A percentile compares a stretch with the other conserved stretches of the same genome.
Conservation (phyloP, 257 asterid genomes). For the Primulina eburnea region DNA sequence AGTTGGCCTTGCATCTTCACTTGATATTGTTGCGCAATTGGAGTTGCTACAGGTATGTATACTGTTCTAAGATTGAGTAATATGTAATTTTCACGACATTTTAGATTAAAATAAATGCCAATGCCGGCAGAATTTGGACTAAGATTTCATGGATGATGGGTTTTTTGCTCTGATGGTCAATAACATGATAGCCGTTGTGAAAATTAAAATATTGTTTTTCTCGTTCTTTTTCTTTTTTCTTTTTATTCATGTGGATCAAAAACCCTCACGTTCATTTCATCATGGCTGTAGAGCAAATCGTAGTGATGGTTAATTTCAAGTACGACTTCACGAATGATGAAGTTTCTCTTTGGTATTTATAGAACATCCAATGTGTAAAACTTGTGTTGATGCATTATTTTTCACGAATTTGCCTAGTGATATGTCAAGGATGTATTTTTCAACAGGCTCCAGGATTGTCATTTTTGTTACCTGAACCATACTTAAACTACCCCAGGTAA, state of each 20-base stretch:
- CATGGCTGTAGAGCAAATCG: no score
- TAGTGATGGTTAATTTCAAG: not conserved
- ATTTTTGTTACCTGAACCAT: slow-evolving; percentile 79
- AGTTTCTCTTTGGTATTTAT: not conserved
- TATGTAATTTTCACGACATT: slow-evolving; percentile 15
- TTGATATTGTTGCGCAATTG: slow-evolving; percentile 78
- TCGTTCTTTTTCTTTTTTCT: not conserved
- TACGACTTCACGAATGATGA: no score
- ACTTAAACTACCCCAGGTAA: slow-evolving; percentile 80
- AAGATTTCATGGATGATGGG: not conserved
- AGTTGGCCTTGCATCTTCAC: slow-evolving; percentile 72
- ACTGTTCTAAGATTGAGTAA: slow-evolving; percentile 17
- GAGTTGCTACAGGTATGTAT: slow-evolving; percentile 84
- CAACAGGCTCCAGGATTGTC: slow-evolving; percentile 97
- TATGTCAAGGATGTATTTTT: slow-evolving; percentile 40
- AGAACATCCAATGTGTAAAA: not conserved
- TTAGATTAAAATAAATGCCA: slow-evolving; percentile 6
- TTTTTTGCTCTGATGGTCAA: not conserved
- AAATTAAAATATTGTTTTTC: not conserved
- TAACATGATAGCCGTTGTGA: not conserved
- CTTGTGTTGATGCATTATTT: slow-evolving; percentile 31
- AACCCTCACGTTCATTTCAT: not conserved
- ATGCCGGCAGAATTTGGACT: not conserved
- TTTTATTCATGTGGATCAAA: not conserved
- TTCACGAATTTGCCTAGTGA: slow-evolving; percentile 34